Evolutionary conservation across 805 yeast genomes (phyloP).

Genomic region (Saturnispora mendoncae): DNA sequence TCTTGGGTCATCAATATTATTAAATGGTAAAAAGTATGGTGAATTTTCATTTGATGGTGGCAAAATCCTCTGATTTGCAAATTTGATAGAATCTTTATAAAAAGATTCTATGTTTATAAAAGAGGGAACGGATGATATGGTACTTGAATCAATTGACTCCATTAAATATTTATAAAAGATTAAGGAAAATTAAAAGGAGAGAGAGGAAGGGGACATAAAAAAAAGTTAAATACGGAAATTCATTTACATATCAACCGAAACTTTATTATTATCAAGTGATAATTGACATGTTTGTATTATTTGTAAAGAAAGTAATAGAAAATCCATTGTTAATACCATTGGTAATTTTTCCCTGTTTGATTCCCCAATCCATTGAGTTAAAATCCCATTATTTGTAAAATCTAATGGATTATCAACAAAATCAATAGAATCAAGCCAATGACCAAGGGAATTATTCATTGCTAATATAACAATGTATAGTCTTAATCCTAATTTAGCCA

Average conservation of each 20-base stretch:
- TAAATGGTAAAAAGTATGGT: slow-evolving; percentile 29
- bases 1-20: slow-evolving; percentile 24
- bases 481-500: slow-evolving; percentile 2
- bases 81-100: slow-evolving; percentile 12
- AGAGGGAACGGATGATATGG: slow-evolving; percentile 1
- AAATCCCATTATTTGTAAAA: slow-evolving; percentile 1
- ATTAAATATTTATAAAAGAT: background rate
- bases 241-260: background rate
- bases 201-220: background rate
- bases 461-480: slow-evolving; percentile 3
- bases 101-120: slow-evolving; percentile 11
- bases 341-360: background rate
- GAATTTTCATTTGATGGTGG: slow-evolving; percentile 28
- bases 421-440: background rate
- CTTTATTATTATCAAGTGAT: background rate
- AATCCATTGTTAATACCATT: background rate
- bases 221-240: no score
- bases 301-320: background rate
- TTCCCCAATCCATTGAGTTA: slow-evolving; percentile 7
- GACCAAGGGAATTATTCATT: background rate
- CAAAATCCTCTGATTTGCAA: slow-evolving; percentile 21
- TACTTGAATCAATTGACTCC: background rate
- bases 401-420: background rate
- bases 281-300: background rate
- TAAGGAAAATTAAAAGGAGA: background rate